Base-by-base conservation (phyloP, 2,329 filamentous ascomycete species). In the Parafenestella ontariensis region DNA sequence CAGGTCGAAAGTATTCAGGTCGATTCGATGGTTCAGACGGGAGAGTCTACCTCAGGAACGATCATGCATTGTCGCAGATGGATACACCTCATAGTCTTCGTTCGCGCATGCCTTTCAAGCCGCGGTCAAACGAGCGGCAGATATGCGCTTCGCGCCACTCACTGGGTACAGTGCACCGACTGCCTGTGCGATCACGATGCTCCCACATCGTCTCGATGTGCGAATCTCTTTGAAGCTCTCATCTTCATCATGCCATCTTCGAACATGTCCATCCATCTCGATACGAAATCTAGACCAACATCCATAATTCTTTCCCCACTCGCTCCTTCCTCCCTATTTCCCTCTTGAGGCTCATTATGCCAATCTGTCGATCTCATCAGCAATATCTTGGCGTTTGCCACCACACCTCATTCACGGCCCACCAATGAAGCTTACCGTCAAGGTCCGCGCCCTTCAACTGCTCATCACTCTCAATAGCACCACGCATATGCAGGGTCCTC, bases 331-430 rank as follows among this genome's bases (percentile, higher is more conserved):
- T 18, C 5, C 11, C n/a, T 41, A 40, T 37, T 31, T 40, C 37
- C 39, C 8, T 17, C 18, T 29, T 41, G 41, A 23, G 26, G 36
- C 28, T 44, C 56, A 46, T 54, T 52, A 51, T 62, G 55, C 33
- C 50, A 62, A 56, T 50, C 49, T 54, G 55, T 47, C 56, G 59
- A 64, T 62, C 61, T 23, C 51, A 52, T 41, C 23, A 37, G 36
- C 40, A 31, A 49, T 49, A 49, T 9, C 29, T 46, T 31, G 24
- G 15, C 17, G 26, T 17, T 52, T 29, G 41, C 45, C 46, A 49
- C 56, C 54, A 40, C 13, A 20, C 21, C 36, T 40, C 18, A 20
- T 21, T n/a, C n/a, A 7, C 10, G 8, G 15, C 24, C 23, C 24
- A 26, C 24, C 41, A 15, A 15, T 18, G 18, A 24, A 24, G 20